Evolutionary conservation across 2,329 filamentous ascomycete genomes (phyloP), one percentile per base, ranked within the genome.

Genomic region (Stagonosporopsis rhizophila): DNA sequence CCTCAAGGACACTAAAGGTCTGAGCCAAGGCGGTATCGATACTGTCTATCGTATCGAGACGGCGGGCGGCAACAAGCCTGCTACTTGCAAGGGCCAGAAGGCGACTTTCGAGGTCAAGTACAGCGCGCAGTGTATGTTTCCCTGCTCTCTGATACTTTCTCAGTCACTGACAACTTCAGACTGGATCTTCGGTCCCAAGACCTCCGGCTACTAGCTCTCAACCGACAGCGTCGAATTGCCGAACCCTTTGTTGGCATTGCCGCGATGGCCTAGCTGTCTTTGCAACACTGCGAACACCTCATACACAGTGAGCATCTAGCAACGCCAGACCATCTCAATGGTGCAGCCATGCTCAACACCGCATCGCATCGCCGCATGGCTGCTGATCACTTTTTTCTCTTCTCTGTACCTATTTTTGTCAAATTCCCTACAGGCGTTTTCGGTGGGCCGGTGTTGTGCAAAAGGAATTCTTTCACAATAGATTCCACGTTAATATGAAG

Each of bases 1-100:
- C n/a, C 69, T 83, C 40, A 66, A 66, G 27, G 77, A 80, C 64
- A 72, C 75, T 32, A 74, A 68, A 11, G 72, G 73, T 6, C 56
- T 69, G 8, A 76, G 73, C 19, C 55, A 67, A 8, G 77, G 76
- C n/a, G 77, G 76, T 17, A 62, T 82, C 54, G 72, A 72, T 35
- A 77, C 75, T 4, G 80, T 82, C 2, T 83, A 82, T 61, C 70
- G 81, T 7, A 71, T 82, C 9, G 76, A 81, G 66, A 82, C 81
- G 15, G 80, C 78, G 0, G 80, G 80, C 4, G 81, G 81, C 23
- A 74, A 71, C 58, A 69, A 75, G 45, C 76, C 77, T 2, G 61
- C 62, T 2, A 76, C 68, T 1, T 83, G 81, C 65, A 67, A 71
- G 51, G 72, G 69, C 5, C 64, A 61, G 62, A 68, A 68, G 32